Evolutionary conservation across 2,329 filamentous ascomycete species (phyloP), one percentile per base, ranked within the genome.

Genomic region (Pseudocercospora macadamiae): DNA sequence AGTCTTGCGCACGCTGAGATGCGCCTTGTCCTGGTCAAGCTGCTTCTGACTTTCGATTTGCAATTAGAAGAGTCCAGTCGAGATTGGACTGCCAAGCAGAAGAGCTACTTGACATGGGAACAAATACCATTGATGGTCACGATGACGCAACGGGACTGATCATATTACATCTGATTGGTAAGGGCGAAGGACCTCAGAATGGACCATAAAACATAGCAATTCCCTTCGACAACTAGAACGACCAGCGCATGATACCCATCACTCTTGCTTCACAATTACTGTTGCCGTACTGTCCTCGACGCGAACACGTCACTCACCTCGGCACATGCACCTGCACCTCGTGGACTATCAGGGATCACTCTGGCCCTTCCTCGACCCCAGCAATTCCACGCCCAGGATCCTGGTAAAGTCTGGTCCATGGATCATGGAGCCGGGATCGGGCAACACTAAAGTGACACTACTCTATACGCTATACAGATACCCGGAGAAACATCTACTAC

Each of bases 1-100:
- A 59, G 68, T 64, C 67, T 77, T 14, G 75, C 74, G 2, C 73
- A 70, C 53, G 68, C 70, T 42, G 75, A 77, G 61, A 71, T 75
- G 61, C 68, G 70, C 4, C 52, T 79, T 1, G 66, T 75, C 1
- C n/a, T 61, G 42, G 59, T 52, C 4, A 54, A 34, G 28, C 39
- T 59, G 8, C 51, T 61, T 8, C 19, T 51, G 21, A 45, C n/a
- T 5, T 61, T 55, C 28, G 55, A 61, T 39, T 18, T 61, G 6
- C 28, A 55, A 21, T 10, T 55, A 23, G 36, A 16, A 4, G 18
- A 44, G 4, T 23, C 28, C 51, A 37, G 36, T 9, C 10, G 4
- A 23, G 23, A 55, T 16, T 59, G 57, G 57, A 44, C 52, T 6
- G 45, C 23, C 5, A 47, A 32, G 25, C 51, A 59, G 61, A 67